Evolutionary conservation across 2,329 filamentous ascomycete species (phyloP).

Genomic region (Pyrenophora teres): DNA sequence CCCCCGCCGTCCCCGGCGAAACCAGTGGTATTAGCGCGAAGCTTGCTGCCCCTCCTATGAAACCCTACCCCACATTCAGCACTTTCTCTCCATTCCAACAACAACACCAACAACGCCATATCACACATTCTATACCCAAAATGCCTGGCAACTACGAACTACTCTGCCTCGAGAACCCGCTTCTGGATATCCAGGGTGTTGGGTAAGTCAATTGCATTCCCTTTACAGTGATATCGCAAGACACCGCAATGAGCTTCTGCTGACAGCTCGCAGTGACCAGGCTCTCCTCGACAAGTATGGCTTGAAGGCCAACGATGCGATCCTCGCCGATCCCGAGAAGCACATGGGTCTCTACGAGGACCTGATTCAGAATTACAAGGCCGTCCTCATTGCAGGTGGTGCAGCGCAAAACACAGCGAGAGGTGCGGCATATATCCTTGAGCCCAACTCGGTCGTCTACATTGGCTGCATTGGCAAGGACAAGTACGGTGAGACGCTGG

Average conservation of each 20-base stretch:
- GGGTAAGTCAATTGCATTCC: slow-evolving; percentile 54
- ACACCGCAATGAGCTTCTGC: slow-evolving; percentile 19
- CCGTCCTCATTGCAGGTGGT: slow-evolving; percentile 93
- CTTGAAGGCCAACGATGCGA: slow-evolving; percentile 95
- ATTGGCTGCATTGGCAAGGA: slow-evolving; percentile 93
- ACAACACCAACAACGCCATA: slow-evolving; percentile 13
- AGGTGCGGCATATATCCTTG: slow-evolving; percentile 92
- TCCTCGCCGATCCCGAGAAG: slow-evolving; percentile 84
- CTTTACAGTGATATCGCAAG: slow-evolving; percentile 5
- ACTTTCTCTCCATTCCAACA: slow-evolving; percentile 21
- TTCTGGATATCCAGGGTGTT: slow-evolving; percentile 92
- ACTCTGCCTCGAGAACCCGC: slow-evolving; percentile 94
- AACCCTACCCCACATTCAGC: slow-evolving; percentile 25
- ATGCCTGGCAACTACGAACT: slow-evolving; percentile 91
- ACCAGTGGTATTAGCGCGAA: slow-evolving; percentile 18
- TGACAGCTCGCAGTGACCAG: slow-evolving; percentile 65
- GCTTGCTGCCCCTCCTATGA: slow-evolving; percentile 21
- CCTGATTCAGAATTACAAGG: slow-evolving; percentile 86
- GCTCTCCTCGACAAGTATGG: slow-evolving; percentile 88
- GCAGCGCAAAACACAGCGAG: slow-evolving; percentile 97
- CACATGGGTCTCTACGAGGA: slow-evolving; percentile 92
- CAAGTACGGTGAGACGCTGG: slow-evolving; percentile 89
- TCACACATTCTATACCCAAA: slow-evolving; percentile 29
- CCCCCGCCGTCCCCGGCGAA: slow-evolving; percentile 3
- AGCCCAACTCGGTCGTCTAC: slow-evolving; percentile 87